Percentiles rank a stretch among this genome's conserved stretches.
Evolutionary conservation across 768 basidiomycete genomes (phyloP).

Genomic region (Tulasnella sp.): DNA sequence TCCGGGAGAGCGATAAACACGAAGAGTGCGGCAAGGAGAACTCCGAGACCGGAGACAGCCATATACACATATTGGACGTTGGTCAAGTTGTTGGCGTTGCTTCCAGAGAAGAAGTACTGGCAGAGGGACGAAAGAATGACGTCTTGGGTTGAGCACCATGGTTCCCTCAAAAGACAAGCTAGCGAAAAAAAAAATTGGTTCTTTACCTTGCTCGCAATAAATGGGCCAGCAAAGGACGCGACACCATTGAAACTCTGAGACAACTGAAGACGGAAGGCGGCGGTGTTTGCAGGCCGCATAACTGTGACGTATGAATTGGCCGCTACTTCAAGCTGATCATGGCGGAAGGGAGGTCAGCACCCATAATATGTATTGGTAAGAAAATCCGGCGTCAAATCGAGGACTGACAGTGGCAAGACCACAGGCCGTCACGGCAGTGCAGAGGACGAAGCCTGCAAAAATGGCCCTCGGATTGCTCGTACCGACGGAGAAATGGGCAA

Average conservation of each 20-base stretch:
- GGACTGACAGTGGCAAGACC: conserved; percentile 26
- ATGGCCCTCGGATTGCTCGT: conserved; percentile 18
- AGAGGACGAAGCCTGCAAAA: conserved; percentile 64
- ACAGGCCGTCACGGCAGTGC: conserved; percentile 50
- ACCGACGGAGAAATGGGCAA: conserved; percentile 43
- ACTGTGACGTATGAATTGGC: conserved; percentile 75
- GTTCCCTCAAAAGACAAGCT: background rate
- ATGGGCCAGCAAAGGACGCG: conserved; percentile 54
- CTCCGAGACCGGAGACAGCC: conserved; percentile 27
- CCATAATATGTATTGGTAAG: too few relatives aligned
- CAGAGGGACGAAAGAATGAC: too few relatives aligned
- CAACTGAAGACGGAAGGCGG: conserved; percentile 65
- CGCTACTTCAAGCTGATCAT: conserved; percentile 57
- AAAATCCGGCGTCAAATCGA: background rate
- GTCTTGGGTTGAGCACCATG: too few relatives aligned
- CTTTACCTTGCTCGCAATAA: conserved; percentile 36
- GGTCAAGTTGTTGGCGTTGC: conserved; percentile 25
- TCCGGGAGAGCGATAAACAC: conserved; percentile 59
- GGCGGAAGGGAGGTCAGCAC: conserved; percentile 34
- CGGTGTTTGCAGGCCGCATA: conserved; percentile 46
- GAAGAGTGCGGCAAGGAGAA: conserved; percentile 19
- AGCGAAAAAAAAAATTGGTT: conserved; percentile 61
- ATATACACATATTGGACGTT: conserved; percentile 28
- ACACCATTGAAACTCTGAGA: conserved; percentile 72
- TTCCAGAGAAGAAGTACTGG: conserved; percentile 26